These are phyloP conservation scores for Trametes meyenii DNA, from an alignment of 768 basidiomycete genomes.

Conservation along the genomic window DNA sequence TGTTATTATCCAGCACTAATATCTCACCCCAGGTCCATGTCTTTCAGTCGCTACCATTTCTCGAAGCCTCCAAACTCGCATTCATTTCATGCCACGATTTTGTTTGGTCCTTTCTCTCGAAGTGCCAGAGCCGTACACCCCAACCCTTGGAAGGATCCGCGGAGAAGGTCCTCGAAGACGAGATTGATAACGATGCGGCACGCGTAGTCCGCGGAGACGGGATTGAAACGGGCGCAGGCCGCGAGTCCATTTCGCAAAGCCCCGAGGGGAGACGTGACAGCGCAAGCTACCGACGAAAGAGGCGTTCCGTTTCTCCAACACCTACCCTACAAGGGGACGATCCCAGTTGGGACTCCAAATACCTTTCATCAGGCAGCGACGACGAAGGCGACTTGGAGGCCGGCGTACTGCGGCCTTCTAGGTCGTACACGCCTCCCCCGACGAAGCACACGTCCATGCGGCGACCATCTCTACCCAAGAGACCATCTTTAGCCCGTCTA, in stretches of 20 bases:
- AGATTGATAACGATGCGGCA: constrained; percentile 68
- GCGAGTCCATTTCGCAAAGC: constrained; percentile 11
- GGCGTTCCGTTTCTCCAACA: constrained; percentile 3
- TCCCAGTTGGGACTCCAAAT: constrained; percentile 55
- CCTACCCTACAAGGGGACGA: constrained; percentile 32
- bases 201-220: constrained; percentile 79
- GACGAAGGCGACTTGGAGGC: constrained; percentile 29
- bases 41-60: constrained; percentile 87
- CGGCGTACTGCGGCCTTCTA: constrained; percentile 2
- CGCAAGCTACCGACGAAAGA: constrained; percentile 30
- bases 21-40: constrained; percentile 68
- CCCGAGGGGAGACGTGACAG: constrained; percentile 22
- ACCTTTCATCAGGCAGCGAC: constrained; percentile 30
- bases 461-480: background rate
- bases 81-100: constrained; percentile 74
- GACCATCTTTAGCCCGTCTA: constrained; percentile 21
- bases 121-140: constrained; percentile 50
- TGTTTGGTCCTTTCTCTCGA: constrained; percentile 60
- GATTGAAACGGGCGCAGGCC: constrained; percentile 44
- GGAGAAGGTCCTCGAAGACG: constrained; percentile 64
- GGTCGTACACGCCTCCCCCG: constrained; percentile 1
- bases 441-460: background rate
- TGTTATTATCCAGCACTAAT: background rate
- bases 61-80: constrained; percentile 63
- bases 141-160: constrained; percentile 55